Evolutionary conservation across 176 grass and related monocot species (phyloP), one percentile per base, ranked within the genome.

Genomic region (Thalia dealbata): DNA sequence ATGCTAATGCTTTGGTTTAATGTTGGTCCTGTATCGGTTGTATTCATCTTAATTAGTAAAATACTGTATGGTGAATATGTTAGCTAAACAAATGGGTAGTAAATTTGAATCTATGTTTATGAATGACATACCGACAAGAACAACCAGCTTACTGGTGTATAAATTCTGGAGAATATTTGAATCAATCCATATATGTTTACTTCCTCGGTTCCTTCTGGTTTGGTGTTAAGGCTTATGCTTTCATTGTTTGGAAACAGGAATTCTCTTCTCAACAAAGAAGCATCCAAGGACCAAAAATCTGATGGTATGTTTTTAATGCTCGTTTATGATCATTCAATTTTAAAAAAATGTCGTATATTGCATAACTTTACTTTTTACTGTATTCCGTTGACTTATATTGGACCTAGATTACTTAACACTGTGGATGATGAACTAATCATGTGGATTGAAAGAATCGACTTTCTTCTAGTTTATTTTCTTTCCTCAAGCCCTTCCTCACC

Each of bases 251-350:
- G 29, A 68, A 76, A 71, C 83, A 99, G 95, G 95, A 58, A 52
- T 95, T 73, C 85, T 99, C 50, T 99, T 99, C 77, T 85, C 83
- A 59, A 93, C 87, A 18, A 99, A 93, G 85, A 93, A 99, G 81
- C 95, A 99, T 80, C 83, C 90, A 81, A 99, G 95, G 78, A 99
- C 95, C 44, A 99, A 91, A 84, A 90, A 99, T 42, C 79, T 99
- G 51, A 93, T 87, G 83, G 95, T 99, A 91, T 61, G 50, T 32
- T 55, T 56, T 54, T 18, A 54, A 54, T 3, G 11, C 1, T 10
- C 0, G 0, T 48, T 48, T 48, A 13, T 48, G 45, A 9, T 9
- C 45, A 48, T 48, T 8, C 11, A 48, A 48, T 48, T 48, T 13
- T 2, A 38, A 38, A 38, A 38, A 4, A 38, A 2, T 38, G 32